A percentile compares a stretch with the other conserved stretches of the same genome.
Evolutionary conservation across 1,284 basidiomycete genomes (phyloP).

Genomic region (Trichosporon sp.): DNA sequence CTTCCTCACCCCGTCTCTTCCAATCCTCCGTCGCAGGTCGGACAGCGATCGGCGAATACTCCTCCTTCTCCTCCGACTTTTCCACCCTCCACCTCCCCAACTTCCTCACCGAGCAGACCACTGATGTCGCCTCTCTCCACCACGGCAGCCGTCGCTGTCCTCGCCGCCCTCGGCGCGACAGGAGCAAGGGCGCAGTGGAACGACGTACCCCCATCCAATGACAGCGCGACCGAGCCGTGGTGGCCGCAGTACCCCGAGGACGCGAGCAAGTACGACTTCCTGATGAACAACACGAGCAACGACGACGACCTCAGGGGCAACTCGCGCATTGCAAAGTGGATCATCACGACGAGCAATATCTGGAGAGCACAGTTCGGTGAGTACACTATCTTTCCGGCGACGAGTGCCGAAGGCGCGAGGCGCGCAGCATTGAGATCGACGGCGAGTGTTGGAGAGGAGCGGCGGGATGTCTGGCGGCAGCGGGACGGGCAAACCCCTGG

Average conservation of each 20-base stretch:
- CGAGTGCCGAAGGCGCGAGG: too few relatives aligned
- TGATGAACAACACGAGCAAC: slow-evolving; percentile 15
- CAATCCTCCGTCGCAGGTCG: too few relatives aligned
- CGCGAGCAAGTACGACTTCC: slow-evolving; percentile 21
- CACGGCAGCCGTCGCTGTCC: neutral
- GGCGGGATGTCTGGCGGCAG: too few relatives aligned
- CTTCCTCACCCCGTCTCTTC: too few relatives aligned
- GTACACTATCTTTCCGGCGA: too few relatives aligned
- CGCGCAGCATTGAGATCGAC: too few relatives aligned
- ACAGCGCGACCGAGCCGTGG: slow-evolving; percentile 26
- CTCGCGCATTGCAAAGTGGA: slow-evolving; percentile 25
- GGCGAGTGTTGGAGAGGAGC: neutral
- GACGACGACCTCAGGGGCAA: slow-evolving; percentile 27
- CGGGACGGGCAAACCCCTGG: too few relatives aligned
- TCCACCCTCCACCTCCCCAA: neutral
- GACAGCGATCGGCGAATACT: neutral
- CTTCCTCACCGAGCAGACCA: neutral
- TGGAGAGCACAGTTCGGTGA: slow-evolving; percentile 30
- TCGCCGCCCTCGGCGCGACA: neutral
- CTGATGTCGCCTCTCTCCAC: neutral
- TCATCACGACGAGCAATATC: slow-evolving; percentile 26
- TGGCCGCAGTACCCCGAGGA: slow-evolving; percentile 29
- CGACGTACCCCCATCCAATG: slow-evolving; percentile 26
- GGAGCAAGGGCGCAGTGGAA: slow-evolving; percentile 16
- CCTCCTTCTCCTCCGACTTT: neutral